Percentiles rank a stretch among this genome's conserved stretches.
These are phyloP conservation scores for Yamadazyma atlantica DNA, from an alignment of 1,139 yeast species.

Conservation along the genomic window DNA sequence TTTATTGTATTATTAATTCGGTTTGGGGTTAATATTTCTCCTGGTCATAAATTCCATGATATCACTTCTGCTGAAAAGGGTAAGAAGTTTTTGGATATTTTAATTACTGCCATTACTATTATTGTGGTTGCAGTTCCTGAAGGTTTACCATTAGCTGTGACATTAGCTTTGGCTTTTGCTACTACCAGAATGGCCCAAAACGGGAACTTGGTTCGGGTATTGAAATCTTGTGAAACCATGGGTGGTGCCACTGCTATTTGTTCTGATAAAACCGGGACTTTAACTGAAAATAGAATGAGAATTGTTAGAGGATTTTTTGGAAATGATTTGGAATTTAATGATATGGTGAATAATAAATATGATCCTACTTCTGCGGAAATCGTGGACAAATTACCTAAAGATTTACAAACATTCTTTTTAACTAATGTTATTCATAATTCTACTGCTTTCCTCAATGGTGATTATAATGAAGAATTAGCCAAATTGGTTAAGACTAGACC, in stretches of 20 bases:
- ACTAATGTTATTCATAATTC: constrained; percentile 77
- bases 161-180: constrained; percentile 94
- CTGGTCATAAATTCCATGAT: constrained; percentile 44
- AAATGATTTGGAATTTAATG: constrained; percentile 41
- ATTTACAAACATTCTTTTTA: constrained; percentile 39
- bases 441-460: constrained; percentile 78
- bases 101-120: constrained; percentile 88
- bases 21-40: constrained; percentile 66
- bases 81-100: constrained; percentile 74
- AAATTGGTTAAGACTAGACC: constrained; percentile 30
- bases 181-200: constrained; percentile 97
- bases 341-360: constrained; percentile 26
- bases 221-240: constrained; percentile 96
- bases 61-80: constrained; percentile 74
- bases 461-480: constrained; percentile 39
- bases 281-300: constrained; percentile 90
- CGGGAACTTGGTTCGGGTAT: constrained; percentile 91
- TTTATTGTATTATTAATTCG: constrained; percentile 79
- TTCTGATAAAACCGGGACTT: constrained; percentile 96
- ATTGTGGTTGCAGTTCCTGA: constrained; percentile 98
- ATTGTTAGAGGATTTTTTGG: constrained; percentile 78
- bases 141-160: constrained; percentile 95
- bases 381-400: constrained; percentile 27
- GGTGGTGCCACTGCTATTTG: constrained; percentile 98
- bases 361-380: constrained; percentile 34